Conservation (phyloP, 139 green algal species). For the Chlorella sp. region DNA sequence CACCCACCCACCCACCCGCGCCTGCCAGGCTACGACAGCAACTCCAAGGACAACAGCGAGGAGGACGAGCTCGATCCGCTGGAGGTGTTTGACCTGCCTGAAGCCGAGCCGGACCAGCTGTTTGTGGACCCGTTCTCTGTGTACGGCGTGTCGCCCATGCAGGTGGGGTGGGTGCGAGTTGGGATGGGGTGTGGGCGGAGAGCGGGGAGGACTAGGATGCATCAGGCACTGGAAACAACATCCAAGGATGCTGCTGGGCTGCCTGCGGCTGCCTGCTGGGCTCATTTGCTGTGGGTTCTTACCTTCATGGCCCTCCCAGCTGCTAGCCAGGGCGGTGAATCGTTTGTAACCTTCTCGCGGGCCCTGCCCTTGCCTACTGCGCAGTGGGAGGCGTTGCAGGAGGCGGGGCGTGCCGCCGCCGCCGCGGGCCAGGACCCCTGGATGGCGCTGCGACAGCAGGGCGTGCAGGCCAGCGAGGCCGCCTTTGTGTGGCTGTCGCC, state of each 20-base stretch:
- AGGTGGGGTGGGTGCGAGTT: too few relatives aligned
- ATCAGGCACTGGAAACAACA: too few relatives aligned
- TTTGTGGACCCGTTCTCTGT: conserved; percentile 71
- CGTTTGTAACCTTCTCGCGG: background rate
- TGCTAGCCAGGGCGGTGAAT: background rate
- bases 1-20: too few relatives aligned
- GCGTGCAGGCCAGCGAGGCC: conserved; percentile 17
- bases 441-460: conserved; percentile 7
- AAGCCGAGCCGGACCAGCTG: conserved; percentile 39
- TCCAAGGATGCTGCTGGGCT: too few relatives aligned
- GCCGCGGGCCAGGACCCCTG: conserved; percentile 15
- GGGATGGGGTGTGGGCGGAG: too few relatives aligned
- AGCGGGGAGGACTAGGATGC: too few relatives aligned
- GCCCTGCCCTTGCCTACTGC: background rate
- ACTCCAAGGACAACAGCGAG: background rate
- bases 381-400: conserved; percentile 25
- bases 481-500: conserved; percentile 36
- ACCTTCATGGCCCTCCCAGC: background rate
- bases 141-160: conserved; percentile 40
- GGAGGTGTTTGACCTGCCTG: conserved; percentile 52
- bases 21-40: background rate
- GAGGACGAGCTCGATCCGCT: conserved; percentile 28
- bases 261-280: too few relatives aligned
- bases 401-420: background rate
- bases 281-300: too few relatives aligned